Evolutionary conservation across 768 basidiomycete species (phyloP), one percentile per base, ranked within the genome.

Genomic region (Megacollybia marginata): DNA sequence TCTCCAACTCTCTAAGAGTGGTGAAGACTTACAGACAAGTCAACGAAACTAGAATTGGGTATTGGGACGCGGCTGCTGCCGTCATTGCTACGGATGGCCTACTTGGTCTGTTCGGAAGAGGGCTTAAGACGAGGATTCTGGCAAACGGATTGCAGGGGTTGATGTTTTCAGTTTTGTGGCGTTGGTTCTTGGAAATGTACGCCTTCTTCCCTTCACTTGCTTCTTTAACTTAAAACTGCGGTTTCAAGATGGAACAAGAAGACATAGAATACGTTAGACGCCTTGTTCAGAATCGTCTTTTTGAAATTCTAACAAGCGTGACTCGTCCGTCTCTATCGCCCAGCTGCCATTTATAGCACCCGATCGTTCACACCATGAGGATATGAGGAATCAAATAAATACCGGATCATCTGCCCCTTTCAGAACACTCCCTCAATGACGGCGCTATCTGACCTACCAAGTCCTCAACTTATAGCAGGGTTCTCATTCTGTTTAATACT

Each of bases 21-120:
- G 68, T 98, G 61, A 98, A 97, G 76, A 97, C 95, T 0, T 97
- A 96, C 67, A 73, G 94, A 13, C 95, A 98, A 63, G 92, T 94
- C 32, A 81, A 92, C 60, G 83, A 86, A 52, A 80, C 79, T 5
- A 77, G 80, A 31, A 85, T 98, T 13, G 79, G 84, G 1, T 98
- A 97, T 62, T 49, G 73, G 4, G 79, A 83, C 47, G 89, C 92
- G 1, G 92, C 90, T 0, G 75, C 75, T 44, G 81, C 79, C 5
- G 87, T 98, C 44, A 70, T 96, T 34, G 76, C 75, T 1, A 66
- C 69, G 0, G 93, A 96, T 55, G 94, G 93, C 10, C 48, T 83
- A n/a, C 59, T 62, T 18, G 93, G 92, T 5, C 66, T 98, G 28
- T 84, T 98, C 20, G 92, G 92, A 2, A 78, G 95, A 7, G 95